These are phyloP conservation scores for Aspergillus steynii DNA, from an alignment of 495 filamentous ascomycete species.

Conservation along the genomic window DNA sequence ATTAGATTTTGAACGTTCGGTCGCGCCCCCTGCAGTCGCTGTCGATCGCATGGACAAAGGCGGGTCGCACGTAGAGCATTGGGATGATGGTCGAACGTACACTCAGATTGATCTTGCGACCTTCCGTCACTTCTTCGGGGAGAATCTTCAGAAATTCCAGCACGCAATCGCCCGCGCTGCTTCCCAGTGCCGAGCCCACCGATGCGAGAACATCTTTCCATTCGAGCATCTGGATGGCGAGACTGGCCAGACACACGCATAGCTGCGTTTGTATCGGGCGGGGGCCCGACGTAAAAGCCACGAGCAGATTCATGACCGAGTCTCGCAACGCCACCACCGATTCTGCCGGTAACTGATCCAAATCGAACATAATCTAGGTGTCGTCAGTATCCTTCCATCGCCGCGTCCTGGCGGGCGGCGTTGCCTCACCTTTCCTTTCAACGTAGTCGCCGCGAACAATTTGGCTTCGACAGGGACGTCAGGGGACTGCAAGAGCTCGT, in stretches of 20 bases:
- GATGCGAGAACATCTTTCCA: constrained; percentile 92
- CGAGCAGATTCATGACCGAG: constrained; percentile 76
- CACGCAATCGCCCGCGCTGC: constrained; percentile 76
- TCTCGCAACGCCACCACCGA: constrained; percentile 75
- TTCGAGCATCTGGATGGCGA: constrained; percentile 92
- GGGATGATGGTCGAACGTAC: constrained; percentile 69
- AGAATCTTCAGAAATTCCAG: constrained; percentile 95
- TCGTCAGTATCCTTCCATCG: constrained; percentile 29
- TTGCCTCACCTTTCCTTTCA: constrained; percentile 89
- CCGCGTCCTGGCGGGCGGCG: constrained; percentile 7
- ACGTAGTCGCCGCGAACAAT: constrained; percentile 92
- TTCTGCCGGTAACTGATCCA: constrained; percentile 79
- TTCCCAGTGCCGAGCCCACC: constrained; percentile 77
- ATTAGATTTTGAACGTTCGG: constrained; percentile 47
- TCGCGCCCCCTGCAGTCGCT: constrained; percentile 20
- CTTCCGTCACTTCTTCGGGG: constrained; percentile 98
- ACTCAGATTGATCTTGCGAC: constrained; percentile 96
- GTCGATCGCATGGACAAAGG: constrained; percentile 16
- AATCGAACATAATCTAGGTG: constrained; percentile 73
- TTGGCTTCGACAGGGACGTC: constrained; percentile 76
- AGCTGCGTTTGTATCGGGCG: constrained; percentile 92
- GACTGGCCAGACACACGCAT: constrained; percentile 87
- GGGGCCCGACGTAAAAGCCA: constrained; percentile 75
- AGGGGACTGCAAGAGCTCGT: constrained; percentile 77
- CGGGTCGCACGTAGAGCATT: constrained; percentile 18